Percentiles rank a stretch among this genome's conserved stretches.
Evolutionary conservation across 2,329 filamentous ascomycete genomes (phyloP).

Genomic region (Ophiosphaerella narmari): DNA sequence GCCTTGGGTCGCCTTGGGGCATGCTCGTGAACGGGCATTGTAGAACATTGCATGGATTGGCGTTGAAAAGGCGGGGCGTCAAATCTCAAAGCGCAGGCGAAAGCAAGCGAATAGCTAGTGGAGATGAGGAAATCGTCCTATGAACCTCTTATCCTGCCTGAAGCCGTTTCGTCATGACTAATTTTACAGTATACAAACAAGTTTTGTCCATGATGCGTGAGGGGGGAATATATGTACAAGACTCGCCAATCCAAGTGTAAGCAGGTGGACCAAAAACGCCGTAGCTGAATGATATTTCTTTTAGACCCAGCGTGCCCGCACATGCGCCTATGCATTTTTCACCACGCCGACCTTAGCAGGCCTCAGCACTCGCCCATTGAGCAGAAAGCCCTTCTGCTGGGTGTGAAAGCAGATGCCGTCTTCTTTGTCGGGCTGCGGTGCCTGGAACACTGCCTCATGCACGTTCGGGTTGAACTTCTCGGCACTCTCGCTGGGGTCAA

Average conservation of each 20-base stretch:
- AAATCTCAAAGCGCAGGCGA: background rate
- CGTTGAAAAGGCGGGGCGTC: slow-evolving; percentile 23
- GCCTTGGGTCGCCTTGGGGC: background rate
- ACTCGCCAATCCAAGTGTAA: slow-evolving; percentile 1
- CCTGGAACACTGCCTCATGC: slow-evolving; percentile 96
- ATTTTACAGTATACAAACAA: slow-evolving; percentile 27
- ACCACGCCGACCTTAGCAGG: slow-evolving; percentile 96
- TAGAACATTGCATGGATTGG: slow-evolving; percentile 35
- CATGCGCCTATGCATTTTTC: slow-evolving; percentile 68
- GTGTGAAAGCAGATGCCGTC: slow-evolving; percentile 88
- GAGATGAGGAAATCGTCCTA: background rate
- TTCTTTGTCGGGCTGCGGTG: slow-evolving; percentile 83
- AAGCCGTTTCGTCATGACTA: slow-evolving; percentile 18
- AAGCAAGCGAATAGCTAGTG: background rate
- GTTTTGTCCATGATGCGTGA: slow-evolving; percentile 24
- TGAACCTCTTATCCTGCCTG: background rate
- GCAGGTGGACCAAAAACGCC: background rate
- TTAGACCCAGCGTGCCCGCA: slow-evolving; percentile 20
- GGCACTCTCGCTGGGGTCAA: slow-evolving; percentile 71
- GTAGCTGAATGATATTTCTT: background rate
- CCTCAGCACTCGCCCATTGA: slow-evolving; percentile 87
- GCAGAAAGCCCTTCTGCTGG: slow-evolving; percentile 93
- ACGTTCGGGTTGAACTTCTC: slow-evolving; percentile 95
- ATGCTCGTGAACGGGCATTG: slow-evolving; percentile 3
- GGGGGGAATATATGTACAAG: slow-evolving; percentile 42